Base-by-base conservation (phyloP, 345 rosid genomes). In the Lumnitzera littorea region DNA sequence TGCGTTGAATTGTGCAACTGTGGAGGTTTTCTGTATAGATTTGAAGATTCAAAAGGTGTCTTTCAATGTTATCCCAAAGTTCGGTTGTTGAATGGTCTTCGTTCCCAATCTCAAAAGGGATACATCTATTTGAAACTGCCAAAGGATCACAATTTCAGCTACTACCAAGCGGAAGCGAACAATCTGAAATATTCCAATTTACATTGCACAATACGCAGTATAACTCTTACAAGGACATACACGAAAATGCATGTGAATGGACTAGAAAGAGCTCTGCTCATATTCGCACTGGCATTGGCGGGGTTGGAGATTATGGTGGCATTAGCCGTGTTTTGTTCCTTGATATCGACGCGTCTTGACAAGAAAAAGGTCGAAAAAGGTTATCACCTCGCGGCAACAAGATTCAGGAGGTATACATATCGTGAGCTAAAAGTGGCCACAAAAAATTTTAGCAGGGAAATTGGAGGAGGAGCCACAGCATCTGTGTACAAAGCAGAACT, bases 381-480 rank as follows among this genome's bases (percentile, higher is more conserved):
- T 9, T 66, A 59, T 25, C 59, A 51, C 46, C 23, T 60, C 7
- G 48, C 58, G 23, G 47, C 5, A 27, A 66, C 64, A 3, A 58
- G 58, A 16, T 66, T 66, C 27, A 48, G 2, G 46, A 55, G 55
- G 53, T 70, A 57, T 60, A 52, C 78, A 3, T 74, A 62, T n/a
- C 16, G 49, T 3, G 74, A 66, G 12, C 57, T 74, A 13, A 62
- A 58, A 43, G 46, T 23, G 20, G 60, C 68, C 2, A 74, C 78
- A 9, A 47, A 63, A 36, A 50, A 66, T 49, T 74, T 74, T 53
- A 36, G 53, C 0, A 11, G 51, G 46, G 69, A 55, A 20, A 66
- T 70, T 23, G 74, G 78, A 15, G 48, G 49, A 48, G 78, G 78
- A 9, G 74, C 71, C 12, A 56, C 65, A 3, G 78, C 71, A 16